Conservation (phyloP, 495 filamentous ascomycete species). For the Aspergillus coremiiformis region DNA sequence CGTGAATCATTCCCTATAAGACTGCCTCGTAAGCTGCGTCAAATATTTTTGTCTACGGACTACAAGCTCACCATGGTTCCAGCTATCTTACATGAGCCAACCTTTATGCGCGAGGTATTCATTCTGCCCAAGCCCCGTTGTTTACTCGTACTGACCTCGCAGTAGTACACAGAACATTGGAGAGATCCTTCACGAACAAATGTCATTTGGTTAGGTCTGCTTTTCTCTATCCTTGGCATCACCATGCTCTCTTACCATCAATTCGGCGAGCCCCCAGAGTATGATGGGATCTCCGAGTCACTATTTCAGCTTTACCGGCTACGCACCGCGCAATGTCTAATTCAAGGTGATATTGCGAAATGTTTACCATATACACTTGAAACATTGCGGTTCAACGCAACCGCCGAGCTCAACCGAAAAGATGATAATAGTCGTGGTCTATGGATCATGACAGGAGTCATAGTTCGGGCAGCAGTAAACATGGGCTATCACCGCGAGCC, state of each 20-base stretch:
- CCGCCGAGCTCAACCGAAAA: slow-evolving; percentile 28
- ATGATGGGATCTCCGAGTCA: slow-evolving; percentile 3
- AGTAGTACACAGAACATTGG: slow-evolving; percentile 19
- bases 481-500: slow-evolving; percentile 46
- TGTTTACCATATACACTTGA: slow-evolving; percentile 35
- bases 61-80: background rate
- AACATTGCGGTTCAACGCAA: slow-evolving; percentile 33
- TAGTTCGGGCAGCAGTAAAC: slow-evolving; percentile 32
- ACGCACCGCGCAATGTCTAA: slow-evolving; percentile 33
- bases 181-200: slow-evolving; percentile 11
- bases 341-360: slow-evolving; percentile 36
- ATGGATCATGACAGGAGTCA: slow-evolving; percentile 35
- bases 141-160: background rate
- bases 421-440: slow-evolving; percentile 32
- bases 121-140: background rate
- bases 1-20: slow-evolving; percentile 1
- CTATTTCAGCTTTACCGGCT: slow-evolving; percentile 19
- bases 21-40: slow-evolving; percentile 6
- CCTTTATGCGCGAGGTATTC: slow-evolving; percentile 10
- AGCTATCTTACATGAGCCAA: slow-evolving; percentile 13
- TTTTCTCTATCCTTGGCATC: slow-evolving; percentile 22
- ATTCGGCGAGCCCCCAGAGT: slow-evolving; percentile 1
- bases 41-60: too few species aligned
- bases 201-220: slow-evolving; percentile 18
- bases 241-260: slow-evolving; percentile 8